Evolutionary conservation across 495 filamentous ascomycete genomes (phyloP).

Genomic region (Ascodesmis nigricans): DNA sequence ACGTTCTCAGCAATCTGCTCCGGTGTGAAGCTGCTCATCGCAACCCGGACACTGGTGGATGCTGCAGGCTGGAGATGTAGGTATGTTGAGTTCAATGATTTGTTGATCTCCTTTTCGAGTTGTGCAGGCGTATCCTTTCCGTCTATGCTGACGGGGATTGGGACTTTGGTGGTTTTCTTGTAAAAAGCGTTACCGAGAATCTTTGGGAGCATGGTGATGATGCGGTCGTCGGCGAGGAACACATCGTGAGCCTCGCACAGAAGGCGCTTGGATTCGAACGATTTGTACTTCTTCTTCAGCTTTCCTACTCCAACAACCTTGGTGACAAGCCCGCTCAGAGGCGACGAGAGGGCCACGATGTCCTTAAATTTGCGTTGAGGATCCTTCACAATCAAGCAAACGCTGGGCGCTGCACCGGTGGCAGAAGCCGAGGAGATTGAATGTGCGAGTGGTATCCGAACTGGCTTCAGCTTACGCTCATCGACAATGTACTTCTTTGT

Average conservation of each 20-base stretch:
- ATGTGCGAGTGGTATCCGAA: conserved; percentile 44
- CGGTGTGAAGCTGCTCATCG: conserved; percentile 44
- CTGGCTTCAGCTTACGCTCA: conserved; percentile 56
- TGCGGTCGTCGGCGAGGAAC: conserved; percentile 69
- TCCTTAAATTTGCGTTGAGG: conserved; percentile 85
- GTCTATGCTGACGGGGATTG: conserved; percentile 45
- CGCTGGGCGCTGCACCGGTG: too few species aligned
- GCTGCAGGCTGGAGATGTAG: conserved; percentile 49
- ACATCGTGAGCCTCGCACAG: conserved; percentile 66
- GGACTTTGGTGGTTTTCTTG: conserved; percentile 53
- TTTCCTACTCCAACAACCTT: conserved; percentile 65
- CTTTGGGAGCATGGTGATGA: conserved; percentile 52
- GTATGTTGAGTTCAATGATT: conserved; percentile 43
- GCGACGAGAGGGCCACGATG: conserved; percentile 47
- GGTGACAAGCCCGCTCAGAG: conserved; percentile 55
- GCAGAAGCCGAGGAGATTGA: conserved; percentile 39
- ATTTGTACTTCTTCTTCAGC: conserved; percentile 62
- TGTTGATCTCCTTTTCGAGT: conserved; percentile 49
- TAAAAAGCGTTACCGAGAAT: conserved; percentile 76
- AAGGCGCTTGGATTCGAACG: conserved; percentile 67
- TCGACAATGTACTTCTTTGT: conserved; percentile 76
- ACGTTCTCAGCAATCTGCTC: conserved; percentile 64
- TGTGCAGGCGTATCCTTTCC: conserved; percentile 25
- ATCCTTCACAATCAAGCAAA: conserved; percentile 68
- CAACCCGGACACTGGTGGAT: conserved; percentile 46